Conservation (phyloP, 495 filamentous ascomycete species). For the Hypomontagnella submonticulosa region DNA sequence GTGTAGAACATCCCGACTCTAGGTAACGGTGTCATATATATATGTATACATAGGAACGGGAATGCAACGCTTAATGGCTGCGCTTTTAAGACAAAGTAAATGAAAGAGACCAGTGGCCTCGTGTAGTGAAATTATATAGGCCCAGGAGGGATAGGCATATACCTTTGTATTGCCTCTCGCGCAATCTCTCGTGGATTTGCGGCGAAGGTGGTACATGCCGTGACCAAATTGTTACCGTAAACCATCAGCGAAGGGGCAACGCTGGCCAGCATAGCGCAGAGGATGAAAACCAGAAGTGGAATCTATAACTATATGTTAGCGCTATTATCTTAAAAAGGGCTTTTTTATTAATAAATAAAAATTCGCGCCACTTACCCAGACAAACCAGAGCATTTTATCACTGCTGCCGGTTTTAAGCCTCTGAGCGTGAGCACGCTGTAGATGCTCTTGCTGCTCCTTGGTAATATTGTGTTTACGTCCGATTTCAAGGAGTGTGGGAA, state of each 20-base stretch:
- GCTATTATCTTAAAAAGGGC: background rate
- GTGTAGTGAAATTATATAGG: conserved; percentile 19
- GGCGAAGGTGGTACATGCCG: conserved; percentile 14
- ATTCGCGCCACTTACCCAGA: conserved; percentile 71
- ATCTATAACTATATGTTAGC: conserved; percentile 41
- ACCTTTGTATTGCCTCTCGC: conserved; percentile 9
- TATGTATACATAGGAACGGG: conserved; percentile 35
- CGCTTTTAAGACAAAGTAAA: conserved; percentile 4
- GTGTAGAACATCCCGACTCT: conserved; percentile 17
- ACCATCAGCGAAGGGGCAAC: conserved; percentile 66
- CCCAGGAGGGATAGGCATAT: conserved; percentile 10
- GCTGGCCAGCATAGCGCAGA: conserved; percentile 71
- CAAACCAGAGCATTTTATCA: conserved; percentile 83
- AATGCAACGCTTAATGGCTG: conserved; percentile 37
- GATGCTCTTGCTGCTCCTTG: conserved; percentile 77
- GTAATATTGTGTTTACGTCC: conserved; percentile 66
- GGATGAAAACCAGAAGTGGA: conserved; percentile 67
- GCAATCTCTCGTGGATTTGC: conserved; percentile 33
- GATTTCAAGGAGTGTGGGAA: conserved; percentile 62
- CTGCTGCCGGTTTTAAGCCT: conserved; percentile 78
- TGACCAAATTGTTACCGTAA: conserved; percentile 42
- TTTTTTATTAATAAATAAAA: background rate
- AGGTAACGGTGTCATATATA: conserved; percentile 24
- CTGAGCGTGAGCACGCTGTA: conserved; percentile 74
- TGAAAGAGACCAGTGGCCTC: conserved; percentile 8